These are phyloP conservation scores for Globisporangium middletonii DNA, from an alignment of 352 stramenopile genomes.

Conservation along the genomic window DNA sequence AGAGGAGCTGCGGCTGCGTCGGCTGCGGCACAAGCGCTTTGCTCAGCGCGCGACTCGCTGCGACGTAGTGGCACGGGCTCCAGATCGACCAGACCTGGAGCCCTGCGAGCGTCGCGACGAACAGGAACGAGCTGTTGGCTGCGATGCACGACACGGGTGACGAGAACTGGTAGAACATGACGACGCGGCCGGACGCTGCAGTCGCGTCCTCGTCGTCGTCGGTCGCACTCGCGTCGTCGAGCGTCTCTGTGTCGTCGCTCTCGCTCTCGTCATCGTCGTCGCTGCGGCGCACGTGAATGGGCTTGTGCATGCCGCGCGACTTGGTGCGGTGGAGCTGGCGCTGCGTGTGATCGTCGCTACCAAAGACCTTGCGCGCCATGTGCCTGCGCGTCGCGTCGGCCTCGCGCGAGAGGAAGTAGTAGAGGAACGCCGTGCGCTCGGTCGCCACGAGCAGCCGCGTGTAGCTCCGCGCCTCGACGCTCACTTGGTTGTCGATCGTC, in stretches of 20 bases:
- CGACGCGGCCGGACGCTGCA: constrained; percentile 45
- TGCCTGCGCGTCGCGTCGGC: constrained; percentile 67
- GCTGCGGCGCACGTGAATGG: constrained; percentile 23
- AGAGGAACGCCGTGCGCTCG: constrained; percentile 61
- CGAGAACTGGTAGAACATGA: constrained; percentile 83
- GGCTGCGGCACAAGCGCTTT: constrained; percentile 55
- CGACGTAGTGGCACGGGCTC: constrained; percentile 78
- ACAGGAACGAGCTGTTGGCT: constrained; percentile 84
- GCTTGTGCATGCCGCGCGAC: constrained; percentile 34
- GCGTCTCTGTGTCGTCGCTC: not conserved
- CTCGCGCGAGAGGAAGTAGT: constrained; percentile 74
- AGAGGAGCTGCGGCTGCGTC: constrained; percentile 63
- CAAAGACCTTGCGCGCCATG: constrained; percentile 73
- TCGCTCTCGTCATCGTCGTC: constrained; percentile 20
- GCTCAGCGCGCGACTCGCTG: constrained; percentile 55
- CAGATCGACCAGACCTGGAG: constrained; percentile 85
- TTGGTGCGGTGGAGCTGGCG: constrained; percentile 20
- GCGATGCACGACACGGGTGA: constrained; percentile 55
- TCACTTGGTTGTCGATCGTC: constrained; percentile 77
- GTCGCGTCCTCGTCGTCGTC: constrained; percentile 16
- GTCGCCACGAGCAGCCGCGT: constrained; percentile 67
- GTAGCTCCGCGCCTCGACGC: constrained; percentile 69
- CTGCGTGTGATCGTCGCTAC: not conserved
- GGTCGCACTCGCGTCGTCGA: constrained; percentile 4
- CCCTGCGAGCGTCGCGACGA: constrained; percentile 58